Evolutionary conservation across 164 flowering plant genomes (phyloP).

Genomic region (Magnolia kwangsiensis): DNA sequence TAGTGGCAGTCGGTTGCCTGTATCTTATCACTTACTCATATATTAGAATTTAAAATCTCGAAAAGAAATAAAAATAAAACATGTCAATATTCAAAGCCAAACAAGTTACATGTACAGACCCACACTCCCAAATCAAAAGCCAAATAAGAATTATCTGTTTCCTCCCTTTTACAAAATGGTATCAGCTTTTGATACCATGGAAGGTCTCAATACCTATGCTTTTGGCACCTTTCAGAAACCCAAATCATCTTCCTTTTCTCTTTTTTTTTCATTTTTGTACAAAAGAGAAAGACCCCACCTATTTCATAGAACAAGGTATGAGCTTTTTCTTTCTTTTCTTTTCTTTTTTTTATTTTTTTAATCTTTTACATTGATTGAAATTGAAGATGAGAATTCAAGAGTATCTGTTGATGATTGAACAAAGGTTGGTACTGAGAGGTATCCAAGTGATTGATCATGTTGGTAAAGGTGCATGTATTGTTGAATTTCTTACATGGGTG

Average conservation of each 20-base stretch:
- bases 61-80: background rate
- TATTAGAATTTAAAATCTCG: too few relatives aligned
- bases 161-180: background rate
- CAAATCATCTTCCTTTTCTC: too few relatives aligned
- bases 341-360: background rate
- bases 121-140: background rate
- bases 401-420: slow-evolving; percentile 6
- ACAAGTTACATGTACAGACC: background rate
- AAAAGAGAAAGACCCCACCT: too few relatives aligned
- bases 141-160: background rate
- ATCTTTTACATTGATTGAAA: background rate
- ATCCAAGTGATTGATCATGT: slow-evolving; percentile 7
- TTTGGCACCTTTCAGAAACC: too few relatives aligned
- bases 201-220: background rate
- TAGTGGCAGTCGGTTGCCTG: too few relatives aligned
- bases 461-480: slow-evolving; percentile 9
- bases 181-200: slow-evolving; percentile 7
- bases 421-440: slow-evolving; percentile 4
- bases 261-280: background rate
- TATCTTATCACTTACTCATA: too few relatives aligned
- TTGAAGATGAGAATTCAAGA: slow-evolving; percentile 9
- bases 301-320: too few relatives aligned
- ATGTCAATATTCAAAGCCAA: background rate
- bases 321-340: background rate
- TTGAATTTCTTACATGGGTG: slow-evolving; percentile 13